phyloP scores from a whole-genome alignment of 495 filamentous ascomycete genomes.

The Lophiotrema nucula region DNA sequence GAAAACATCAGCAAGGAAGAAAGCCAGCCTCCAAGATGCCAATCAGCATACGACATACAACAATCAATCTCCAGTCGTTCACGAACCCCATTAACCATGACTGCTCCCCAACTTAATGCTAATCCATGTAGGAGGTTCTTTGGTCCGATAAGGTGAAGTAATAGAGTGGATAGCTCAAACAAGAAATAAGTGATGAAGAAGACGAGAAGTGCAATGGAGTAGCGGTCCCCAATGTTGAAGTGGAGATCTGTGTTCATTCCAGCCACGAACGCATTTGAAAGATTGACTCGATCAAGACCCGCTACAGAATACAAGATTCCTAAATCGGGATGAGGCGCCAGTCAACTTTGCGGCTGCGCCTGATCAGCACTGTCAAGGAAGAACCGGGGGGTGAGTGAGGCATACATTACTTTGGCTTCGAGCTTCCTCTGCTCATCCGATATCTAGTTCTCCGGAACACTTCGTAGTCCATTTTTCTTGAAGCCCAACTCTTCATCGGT shows the following conservation, averaged over 20 bases:
- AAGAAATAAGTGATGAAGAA: slow-evolving; percentile 34
- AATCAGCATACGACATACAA: slow-evolving; percentile 26
- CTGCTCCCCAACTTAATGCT: slow-evolving; percentile 16
- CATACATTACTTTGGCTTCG: slow-evolving; percentile 15
- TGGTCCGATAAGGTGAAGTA: slow-evolving; percentile 14
- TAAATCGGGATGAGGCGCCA: slow-evolving; percentile 30
- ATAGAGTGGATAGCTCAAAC: slow-evolving; percentile 25
- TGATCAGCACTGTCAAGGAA: neutral
- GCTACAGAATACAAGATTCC: slow-evolving; percentile 27
- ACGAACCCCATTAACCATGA: slow-evolving; percentile 29
- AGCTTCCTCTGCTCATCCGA: slow-evolving; percentile 22
- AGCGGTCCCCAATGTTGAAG: slow-evolving; percentile 26
- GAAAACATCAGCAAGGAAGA: slow-evolving; percentile 29
- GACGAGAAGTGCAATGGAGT: slow-evolving; percentile 25
- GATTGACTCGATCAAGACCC: slow-evolving; percentile 27
- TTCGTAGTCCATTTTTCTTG: slow-evolving; percentile 3
- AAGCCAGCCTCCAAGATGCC: slow-evolving; percentile 30
- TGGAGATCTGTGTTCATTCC: slow-evolving; percentile 30
- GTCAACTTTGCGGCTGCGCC: slow-evolving; percentile 18
- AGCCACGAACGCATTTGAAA: slow-evolving; percentile 28
- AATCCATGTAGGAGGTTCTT: slow-evolving; percentile 13
- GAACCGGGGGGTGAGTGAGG: neutral
- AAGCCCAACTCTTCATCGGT: slow-evolving; percentile 16
- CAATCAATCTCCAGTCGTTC: slow-evolving; percentile 26
- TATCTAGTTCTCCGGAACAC: slow-evolving; percentile 11